Evolutionary conservation across 345 rosid genomes (phyloP).

Genomic region (Hibiscus syriacus): DNA sequence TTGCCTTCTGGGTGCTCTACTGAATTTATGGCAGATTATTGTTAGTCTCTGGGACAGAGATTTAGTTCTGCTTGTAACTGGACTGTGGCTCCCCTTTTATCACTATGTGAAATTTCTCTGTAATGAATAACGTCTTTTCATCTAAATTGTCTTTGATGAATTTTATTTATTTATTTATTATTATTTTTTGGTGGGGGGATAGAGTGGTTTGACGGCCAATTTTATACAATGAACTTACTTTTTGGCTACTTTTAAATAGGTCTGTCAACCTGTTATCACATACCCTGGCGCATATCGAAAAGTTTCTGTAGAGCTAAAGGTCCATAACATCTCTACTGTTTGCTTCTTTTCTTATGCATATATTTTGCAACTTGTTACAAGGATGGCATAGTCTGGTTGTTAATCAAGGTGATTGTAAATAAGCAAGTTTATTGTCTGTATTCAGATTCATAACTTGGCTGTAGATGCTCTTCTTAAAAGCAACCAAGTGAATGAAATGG

Average conservation of each 20-base stretch:
- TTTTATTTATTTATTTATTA: too few relatives aligned
- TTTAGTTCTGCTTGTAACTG: too few relatives aligned
- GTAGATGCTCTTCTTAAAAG: conserved; percentile 92
- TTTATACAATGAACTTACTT: conserved; percentile 17
- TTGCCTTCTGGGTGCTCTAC: too few relatives aligned
- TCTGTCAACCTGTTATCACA: conserved; percentile 63
- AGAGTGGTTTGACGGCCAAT: neutral
- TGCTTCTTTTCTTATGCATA: conserved; percentile 8
- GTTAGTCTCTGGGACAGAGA: too few relatives aligned
- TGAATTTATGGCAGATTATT: too few relatives aligned
- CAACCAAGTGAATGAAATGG: conserved; percentile 88
- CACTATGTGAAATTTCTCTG: too few relatives aligned
- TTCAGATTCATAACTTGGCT: conserved; percentile 88
- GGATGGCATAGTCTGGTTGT: conserved; percentile 27
- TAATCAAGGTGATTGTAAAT: neutral
- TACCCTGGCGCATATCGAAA: conserved; percentile 95
- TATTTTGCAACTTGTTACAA: neutral
- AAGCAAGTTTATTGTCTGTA: conserved; percentile 10
- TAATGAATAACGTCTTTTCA: too few relatives aligned
- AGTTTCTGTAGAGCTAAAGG: conserved; percentile 89
- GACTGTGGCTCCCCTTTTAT: too few relatives aligned
- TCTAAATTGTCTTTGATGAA: too few relatives aligned
- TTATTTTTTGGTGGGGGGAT: conserved; percentile 13
- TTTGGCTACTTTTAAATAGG: conserved; percentile 37
- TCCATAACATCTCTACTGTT: conserved; percentile 13